phyloP scores from a whole-genome alignment of 1,284 basidiomycete genomes.

The Omphalotus olearius region DNA sequence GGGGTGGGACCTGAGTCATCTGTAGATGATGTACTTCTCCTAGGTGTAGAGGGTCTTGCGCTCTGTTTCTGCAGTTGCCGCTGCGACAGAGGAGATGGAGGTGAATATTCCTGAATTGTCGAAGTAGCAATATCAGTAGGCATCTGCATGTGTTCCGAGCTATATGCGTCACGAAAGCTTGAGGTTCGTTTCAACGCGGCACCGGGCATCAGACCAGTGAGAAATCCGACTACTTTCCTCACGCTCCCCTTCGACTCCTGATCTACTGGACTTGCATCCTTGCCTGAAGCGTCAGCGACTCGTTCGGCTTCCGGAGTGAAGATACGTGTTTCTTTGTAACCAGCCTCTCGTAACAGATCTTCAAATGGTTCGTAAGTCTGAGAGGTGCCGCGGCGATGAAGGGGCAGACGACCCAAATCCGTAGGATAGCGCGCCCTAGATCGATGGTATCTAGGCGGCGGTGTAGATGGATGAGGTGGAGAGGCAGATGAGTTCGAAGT shows the following conservation, averaged over 20 bases:
- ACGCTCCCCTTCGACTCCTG: slow-evolving; percentile 24
- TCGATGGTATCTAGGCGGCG: slow-evolving; percentile 30
- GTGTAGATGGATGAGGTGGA: slow-evolving; percentile 35
- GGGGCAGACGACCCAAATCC: slow-evolving; percentile 55
- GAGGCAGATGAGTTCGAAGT: slow-evolving; percentile 36
- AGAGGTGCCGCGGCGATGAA: slow-evolving; percentile 73
- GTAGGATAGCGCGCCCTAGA: slow-evolving; percentile 48
- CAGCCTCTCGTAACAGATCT: slow-evolving; percentile 78
- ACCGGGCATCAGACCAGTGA: slow-evolving; percentile 50
- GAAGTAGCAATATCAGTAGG: slow-evolving; percentile 10
- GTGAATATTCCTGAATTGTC: slow-evolving; percentile 8
- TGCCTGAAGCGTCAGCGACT: slow-evolving; percentile 25
- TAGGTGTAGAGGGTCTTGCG: not conserved
- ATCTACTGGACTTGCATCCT: slow-evolving; percentile 21
- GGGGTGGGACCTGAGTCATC: slow-evolving; percentile 8
- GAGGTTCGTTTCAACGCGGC: slow-evolving; percentile 12
- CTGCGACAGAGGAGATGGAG: slow-evolving; percentile 10
- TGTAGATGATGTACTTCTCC: not conserved
- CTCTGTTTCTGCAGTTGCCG: not conserved
- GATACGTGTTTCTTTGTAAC: slow-evolving; percentile 85
- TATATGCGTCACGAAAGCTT: not conserved
- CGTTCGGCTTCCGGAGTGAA: slow-evolving; percentile 80
- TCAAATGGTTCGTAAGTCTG: slow-evolving; percentile 78
- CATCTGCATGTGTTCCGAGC: slow-evolving; percentile 8
- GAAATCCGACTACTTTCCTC: slow-evolving; percentile 46